Percentiles rank a stretch among this genome's conserved stretches.
phyloP scores from a whole-genome alignment of 2,329 filamentous ascomycete genomes.

The Colletotrichum orbiculare region DNA sequence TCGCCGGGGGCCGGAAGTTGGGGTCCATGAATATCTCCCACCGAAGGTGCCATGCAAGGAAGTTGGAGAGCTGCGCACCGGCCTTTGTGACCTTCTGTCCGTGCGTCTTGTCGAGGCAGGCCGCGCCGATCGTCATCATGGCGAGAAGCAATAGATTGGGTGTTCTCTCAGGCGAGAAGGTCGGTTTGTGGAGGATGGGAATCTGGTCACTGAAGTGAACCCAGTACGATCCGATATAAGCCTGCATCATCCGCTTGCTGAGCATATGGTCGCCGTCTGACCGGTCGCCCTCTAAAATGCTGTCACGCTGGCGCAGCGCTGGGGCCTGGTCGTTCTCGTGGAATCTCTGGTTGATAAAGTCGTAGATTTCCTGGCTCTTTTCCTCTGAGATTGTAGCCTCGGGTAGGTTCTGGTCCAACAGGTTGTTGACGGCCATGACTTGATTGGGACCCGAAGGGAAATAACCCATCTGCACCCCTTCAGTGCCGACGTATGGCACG shows the following conservation, averaged over 20 bases:
- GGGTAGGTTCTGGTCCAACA: constrained; percentile 82
- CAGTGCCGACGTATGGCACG: constrained; percentile 60
- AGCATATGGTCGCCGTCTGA: constrained; percentile 73
- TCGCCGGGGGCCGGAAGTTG: constrained; percentile 90
- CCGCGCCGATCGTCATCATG: constrained; percentile 93
- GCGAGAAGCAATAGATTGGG: constrained; percentile 86
- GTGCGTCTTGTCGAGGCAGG: constrained; percentile 86
- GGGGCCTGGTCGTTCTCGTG: constrained; percentile 82
- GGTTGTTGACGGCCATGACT: constrained; percentile 89
- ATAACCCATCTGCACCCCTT: constrained; percentile 62
- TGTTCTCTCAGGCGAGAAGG: constrained; percentile 88
- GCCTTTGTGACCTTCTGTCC: constrained; percentile 78
- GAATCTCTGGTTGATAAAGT: constrained; percentile 84
- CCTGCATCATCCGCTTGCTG: constrained; percentile 94
- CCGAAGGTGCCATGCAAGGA: constrained; percentile 90
- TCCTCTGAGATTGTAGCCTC: constrained; percentile 87
- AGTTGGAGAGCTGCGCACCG: constrained; percentile 87
- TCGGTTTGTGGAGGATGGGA: constrained; percentile 93
- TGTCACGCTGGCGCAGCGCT: constrained; percentile 79
- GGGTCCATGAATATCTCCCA: constrained; percentile 96
- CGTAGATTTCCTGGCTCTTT: constrained; percentile 84
- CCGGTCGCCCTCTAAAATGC: constrained; percentile 82
- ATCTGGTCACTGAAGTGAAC: constrained; percentile 93
- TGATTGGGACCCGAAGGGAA: constrained; percentile 75
- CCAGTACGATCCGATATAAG: constrained; percentile 95